These are phyloP conservation scores for Quercus ilex DNA, from an alignment of 306 rosid genomes.

Conservation along the genomic window DNA sequence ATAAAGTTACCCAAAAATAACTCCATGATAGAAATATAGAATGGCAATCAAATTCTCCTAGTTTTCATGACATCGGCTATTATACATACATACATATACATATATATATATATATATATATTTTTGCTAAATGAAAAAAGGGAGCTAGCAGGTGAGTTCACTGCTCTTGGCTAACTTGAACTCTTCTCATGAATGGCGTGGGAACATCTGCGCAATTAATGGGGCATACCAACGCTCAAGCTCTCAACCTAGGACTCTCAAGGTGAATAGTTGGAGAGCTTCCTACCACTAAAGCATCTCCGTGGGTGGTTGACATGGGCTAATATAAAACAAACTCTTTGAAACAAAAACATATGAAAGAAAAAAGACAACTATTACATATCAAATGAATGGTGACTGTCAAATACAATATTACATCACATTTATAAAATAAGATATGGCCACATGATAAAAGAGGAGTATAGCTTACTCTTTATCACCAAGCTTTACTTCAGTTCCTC, in stretches of 20 bases:
- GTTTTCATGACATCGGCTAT: background rate
- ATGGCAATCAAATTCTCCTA: background rate
- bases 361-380: background rate
- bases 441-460: background rate
- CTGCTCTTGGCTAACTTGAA: no score
- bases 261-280: no score
- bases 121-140: no score
- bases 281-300: no score
- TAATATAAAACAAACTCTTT: background rate
- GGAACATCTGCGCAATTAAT: no score
- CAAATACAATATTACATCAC: background rate
- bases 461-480: constrained; percentile 40
- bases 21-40: background rate
- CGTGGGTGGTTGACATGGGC: background rate
- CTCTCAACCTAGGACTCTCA: no score
- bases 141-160: no score
- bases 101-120: no score
- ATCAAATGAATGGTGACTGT: background rate
- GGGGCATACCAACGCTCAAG: no score
- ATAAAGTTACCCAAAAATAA: no score
- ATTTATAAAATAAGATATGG: background rate
- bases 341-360: background rate
- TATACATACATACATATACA: no score
- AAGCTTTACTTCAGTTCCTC: constrained; percentile 52
- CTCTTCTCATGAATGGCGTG: no score